Evolutionary conservation across 163 green algal genomes (phyloP), one percentile per base, ranked within the genome.

Genomic region (Picocystis sp.): DNA sequence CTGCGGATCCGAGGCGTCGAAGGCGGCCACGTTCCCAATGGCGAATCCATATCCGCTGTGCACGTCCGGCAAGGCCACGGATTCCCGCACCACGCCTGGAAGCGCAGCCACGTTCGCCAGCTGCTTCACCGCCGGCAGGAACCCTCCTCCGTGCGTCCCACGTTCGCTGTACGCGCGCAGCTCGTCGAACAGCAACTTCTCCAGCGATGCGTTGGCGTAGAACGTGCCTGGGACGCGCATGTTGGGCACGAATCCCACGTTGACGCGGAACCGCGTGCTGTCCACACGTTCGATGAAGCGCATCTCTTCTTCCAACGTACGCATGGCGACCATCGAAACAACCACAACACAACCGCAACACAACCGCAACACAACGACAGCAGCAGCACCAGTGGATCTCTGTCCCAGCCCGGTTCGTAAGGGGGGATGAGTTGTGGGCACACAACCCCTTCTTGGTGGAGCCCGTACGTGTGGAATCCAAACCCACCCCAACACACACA

Each of bases 11-110:
- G 61, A 49, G 74, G 92, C 82, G 67, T 94, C 81, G 45, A 94
- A 89, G 0, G 84, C 84, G n/a, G 81, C 81, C 41, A 94, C 83
- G 48, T 94, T 94, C 43, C 84, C 84, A 52, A 94, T 94, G 29
- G 77, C 76, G 64, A 94, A 94, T 29, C 84, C 84, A 58, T 94
- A 94, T 3, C 84, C 83, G 13, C 68, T 83, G 63, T 94, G 84
- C 45, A 94, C 71, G 57, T 94, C 84, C 3, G 84, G 84, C 47
- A 94, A 55, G 0, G 76, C 80, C 24, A 88, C 77, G n/a, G 79
- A 87, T 13, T 70, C 64, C 65, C 81, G 66, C 54, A 56, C 83
- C 21, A 92, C 89, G 49, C 83, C 82, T 10, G 83, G 84, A 34
- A 94, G 60, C 0, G 69, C 75, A 2, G 84, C 84, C 41, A 94